Conservation (phyloP, 352 stramenopile genomes). For the Globisporangium nodosum region DNA sequence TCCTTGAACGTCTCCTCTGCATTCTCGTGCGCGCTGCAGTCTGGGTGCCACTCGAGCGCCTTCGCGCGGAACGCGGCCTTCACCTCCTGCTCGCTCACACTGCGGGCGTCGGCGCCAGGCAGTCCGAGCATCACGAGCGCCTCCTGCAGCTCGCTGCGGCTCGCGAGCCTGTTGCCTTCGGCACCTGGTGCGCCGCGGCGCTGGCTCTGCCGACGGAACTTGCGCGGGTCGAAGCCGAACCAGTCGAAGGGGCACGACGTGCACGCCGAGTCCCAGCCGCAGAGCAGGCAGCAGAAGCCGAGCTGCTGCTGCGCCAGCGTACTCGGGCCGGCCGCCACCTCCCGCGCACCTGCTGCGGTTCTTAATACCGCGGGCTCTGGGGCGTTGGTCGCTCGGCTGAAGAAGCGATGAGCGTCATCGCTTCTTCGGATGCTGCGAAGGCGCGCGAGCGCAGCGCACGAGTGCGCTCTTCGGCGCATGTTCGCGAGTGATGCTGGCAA, state of each 20-base stretch:
- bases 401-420: neutral
- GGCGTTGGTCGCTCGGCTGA: neutral
- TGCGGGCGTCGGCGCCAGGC: neutral
- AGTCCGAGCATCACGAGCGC: conserved; percentile 24
- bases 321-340: neutral
- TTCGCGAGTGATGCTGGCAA: neutral
- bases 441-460: neutral
- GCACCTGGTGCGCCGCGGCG: neutral
- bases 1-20: conserved; percentile 83
- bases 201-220: conserved; percentile 22
- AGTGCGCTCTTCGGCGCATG: neutral
- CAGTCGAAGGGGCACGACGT: conserved; percentile 63
- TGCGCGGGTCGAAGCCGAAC: conserved; percentile 49
- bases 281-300: conserved; percentile 66
- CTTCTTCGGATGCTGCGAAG: neutral
- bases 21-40: conserved; percentile 82
- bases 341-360: neutral
- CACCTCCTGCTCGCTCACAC: conserved; percentile 18
- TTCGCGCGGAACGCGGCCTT: conserved; percentile 59
- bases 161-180: neutral
- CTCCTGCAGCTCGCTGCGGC: conserved; percentile 13
- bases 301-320: conserved; percentile 35
- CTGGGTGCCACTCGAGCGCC: conserved; percentile 90
- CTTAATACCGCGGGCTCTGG: neutral
- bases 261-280: conserved; percentile 58